Evolutionary conservation across 768 basidiomycete genomes (phyloP).

Genomic region (Amanita fuliginea): DNA sequence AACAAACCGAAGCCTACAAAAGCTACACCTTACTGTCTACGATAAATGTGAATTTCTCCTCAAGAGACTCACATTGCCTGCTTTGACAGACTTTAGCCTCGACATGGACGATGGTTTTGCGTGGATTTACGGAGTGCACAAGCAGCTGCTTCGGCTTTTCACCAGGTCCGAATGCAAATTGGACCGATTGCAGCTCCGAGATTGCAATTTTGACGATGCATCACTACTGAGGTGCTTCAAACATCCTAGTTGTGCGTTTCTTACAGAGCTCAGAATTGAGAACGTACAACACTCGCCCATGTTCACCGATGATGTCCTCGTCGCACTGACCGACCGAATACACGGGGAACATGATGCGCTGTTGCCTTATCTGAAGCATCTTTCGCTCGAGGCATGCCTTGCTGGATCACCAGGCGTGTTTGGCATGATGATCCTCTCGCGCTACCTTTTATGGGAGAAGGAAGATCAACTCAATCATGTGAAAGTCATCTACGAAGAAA

Average conservation of each 20-base stretch:
- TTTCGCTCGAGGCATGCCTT: background rate
- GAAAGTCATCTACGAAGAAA: background rate
- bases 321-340: background rate
- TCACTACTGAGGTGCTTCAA: background rate
- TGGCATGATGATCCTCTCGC: background rate
- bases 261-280: background rate
- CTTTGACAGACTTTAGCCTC: background rate
- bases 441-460: background rate
- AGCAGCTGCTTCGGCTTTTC: background rate
- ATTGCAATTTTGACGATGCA: background rate
- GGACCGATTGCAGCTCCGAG: background rate
- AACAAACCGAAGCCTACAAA: background rate
- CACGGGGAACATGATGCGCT: background rate
- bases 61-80: background rate
- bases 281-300: background rate
- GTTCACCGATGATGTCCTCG: background rate
- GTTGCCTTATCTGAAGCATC: background rate
- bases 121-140: background rate
- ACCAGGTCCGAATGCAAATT: constrained; percentile 5
- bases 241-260: background rate
- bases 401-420: background rate
- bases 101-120: background rate
- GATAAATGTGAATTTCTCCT: background rate
- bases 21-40: background rate
- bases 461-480: background rate